These are phyloP conservation scores for Pseudocercospora eumusae DNA, from an alignment of 2,329 filamentous ascomycete species.

Conservation along the genomic window DNA sequence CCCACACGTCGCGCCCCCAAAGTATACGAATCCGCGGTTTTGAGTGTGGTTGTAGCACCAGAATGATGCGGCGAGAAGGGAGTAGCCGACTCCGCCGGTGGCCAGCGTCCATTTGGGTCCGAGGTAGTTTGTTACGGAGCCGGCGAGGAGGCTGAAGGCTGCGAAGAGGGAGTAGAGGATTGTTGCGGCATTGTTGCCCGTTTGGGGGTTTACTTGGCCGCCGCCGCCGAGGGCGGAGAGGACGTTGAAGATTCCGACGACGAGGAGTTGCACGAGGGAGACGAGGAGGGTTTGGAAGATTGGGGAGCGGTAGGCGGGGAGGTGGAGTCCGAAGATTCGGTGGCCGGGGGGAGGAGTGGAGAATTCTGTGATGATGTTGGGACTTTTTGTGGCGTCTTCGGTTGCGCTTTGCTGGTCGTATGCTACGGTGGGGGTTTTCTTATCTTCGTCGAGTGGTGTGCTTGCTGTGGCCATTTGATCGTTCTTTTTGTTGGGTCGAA, in stretches of 20 bases:
- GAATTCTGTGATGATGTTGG: background rate
- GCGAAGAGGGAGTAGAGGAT: constrained; percentile 72
- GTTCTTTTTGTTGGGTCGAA: background rate
- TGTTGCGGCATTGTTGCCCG: constrained; percentile 65
- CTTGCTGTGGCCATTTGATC: background rate
- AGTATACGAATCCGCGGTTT: constrained; percentile 70
- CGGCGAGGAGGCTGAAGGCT: constrained; percentile 64
- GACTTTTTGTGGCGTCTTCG: background rate
- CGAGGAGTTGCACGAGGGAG: constrained; percentile 8
- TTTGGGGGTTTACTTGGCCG: constrained; percentile 48
- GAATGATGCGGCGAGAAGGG: constrained; percentile 70
- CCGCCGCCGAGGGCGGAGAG: constrained; percentile 53
- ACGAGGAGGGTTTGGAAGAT: constrained; percentile 3
- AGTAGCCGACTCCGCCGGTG: constrained; percentile 74
- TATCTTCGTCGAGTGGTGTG: no score
- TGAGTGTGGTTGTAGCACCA: constrained; percentile 68
- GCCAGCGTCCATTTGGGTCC: constrained; percentile 68
- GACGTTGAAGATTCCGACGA: constrained; percentile 52
- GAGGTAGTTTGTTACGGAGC: constrained; percentile 73
- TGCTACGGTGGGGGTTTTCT: background rate
- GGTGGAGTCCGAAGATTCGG: background rate
- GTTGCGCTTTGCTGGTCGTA: background rate
- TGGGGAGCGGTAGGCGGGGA: constrained; percentile 2
- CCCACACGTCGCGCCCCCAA: constrained; percentile 73
- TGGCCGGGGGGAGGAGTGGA: background rate